Evolutionary conservation across 2,329 filamentous ascomycete species (phyloP).

Genomic region (Claviceps sp.): DNA sequence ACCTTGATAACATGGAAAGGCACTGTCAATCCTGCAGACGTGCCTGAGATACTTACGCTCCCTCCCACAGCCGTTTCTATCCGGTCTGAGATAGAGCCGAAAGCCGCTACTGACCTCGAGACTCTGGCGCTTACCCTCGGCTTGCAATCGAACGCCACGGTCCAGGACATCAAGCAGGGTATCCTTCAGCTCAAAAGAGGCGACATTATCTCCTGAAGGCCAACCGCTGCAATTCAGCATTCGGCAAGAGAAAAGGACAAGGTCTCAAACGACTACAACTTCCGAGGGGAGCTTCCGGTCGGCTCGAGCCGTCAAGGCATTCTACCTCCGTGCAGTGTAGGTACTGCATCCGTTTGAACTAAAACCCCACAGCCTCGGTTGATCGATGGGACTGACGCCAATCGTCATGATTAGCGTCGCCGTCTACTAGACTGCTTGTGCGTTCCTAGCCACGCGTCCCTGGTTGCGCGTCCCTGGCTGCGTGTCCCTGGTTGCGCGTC

Average conservation of each 20-base stretch:
- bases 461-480: not conserved
- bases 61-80: conserved; percentile 5
- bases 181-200: conserved; percentile 18
- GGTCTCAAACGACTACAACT: not conserved
- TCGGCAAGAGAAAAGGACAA: not conserved
- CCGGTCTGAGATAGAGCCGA: not conserved
- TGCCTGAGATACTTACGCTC: conserved; percentile 10
- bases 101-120: conserved; percentile 20
- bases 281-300: not conserved
- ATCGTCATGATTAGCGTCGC: not conserved
- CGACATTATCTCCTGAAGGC: not conserved
- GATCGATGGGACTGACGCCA: not conserved
- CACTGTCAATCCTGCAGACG: conserved; percentile 6
- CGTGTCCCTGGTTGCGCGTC: not conserved
- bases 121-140: conserved; percentile 21
- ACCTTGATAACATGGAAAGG: conserved; percentile 9
- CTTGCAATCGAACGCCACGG: conserved; percentile 19
- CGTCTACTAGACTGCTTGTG: not conserved
- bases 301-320: not conserved
- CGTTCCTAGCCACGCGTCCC: not conserved
- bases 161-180: conserved; percentile 21
- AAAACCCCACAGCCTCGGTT: not conserved
- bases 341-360: no score
- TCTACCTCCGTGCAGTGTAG: not conserved
- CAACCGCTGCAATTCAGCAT: not conserved